Evolutionary conservation across 768 basidiomycete genomes (phyloP).

Genomic region (Kockovaella imperatae): DNA sequence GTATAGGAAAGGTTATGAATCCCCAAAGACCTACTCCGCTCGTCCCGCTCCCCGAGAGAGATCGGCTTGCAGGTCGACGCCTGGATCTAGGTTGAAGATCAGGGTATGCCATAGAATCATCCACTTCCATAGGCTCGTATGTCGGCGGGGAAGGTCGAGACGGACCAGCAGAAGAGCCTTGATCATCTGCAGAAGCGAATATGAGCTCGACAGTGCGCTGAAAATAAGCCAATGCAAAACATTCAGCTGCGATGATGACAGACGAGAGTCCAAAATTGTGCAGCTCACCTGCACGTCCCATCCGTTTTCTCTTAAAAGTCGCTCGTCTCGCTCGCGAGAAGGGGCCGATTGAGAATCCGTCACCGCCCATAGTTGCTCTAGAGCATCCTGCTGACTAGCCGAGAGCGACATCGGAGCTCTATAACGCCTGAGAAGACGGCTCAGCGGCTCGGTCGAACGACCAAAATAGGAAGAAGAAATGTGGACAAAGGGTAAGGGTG

Average conservation of each 20-base stretch:
- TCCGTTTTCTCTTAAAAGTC: slow-evolving; percentile 33
- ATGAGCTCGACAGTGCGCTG: slow-evolving; percentile 37
- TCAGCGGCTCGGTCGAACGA: too few species aligned
- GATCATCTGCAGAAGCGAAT: slow-evolving; percentile 17
- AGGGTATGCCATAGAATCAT: slow-evolving; percentile 3
- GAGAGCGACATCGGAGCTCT: slow-evolving; percentile 32
- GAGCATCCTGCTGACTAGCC: slow-evolving; percentile 15
- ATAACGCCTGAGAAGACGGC: too few species aligned
- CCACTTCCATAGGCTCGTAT: slow-evolving; percentile 6
- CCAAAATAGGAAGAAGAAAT: too few species aligned
- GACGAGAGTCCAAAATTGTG: neutral
- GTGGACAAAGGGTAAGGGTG: too few species aligned
- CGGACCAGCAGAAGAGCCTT: neutral
- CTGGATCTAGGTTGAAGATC: slow-evolving; percentile 3
- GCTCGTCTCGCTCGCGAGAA: slow-evolving; percentile 33
- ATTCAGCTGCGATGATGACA: neutral
- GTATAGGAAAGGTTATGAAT: slow-evolving; percentile 25
- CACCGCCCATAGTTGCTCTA: slow-evolving; percentile 39
- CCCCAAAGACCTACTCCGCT: slow-evolving; percentile 19
- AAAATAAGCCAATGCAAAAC: neutral
- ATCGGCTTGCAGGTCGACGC: slow-evolving; percentile 10
- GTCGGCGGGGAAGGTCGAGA: neutral
- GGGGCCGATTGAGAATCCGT: slow-evolving; percentile 27
- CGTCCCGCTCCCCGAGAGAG: neutral
- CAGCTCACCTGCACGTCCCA: slow-evolving; percentile 42